Evolutionary conservation across 331 rosid genomes (phyloP), one percentile per base, ranked within the genome.

Genomic region (Prunus yedoensis): DNA sequence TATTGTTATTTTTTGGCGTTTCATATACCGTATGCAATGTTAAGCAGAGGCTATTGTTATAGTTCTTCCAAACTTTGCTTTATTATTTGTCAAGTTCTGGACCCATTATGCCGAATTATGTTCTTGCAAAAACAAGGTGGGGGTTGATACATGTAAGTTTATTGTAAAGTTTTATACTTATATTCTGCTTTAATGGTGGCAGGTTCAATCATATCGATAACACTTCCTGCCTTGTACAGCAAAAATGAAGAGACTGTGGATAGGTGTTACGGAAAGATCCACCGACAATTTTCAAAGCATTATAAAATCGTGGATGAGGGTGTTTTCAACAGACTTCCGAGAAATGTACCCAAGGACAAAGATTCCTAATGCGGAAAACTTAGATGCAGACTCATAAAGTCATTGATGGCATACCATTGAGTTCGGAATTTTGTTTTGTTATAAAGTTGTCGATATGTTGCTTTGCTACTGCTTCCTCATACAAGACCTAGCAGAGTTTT

Each of bases 291-390:
- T 83, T 89, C 97, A 54, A 92, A 86, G 88, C 93, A 89, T 74
- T 94, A 90, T 54, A 90, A 81, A 87, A 77, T 92, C 46, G 94
- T 95, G 65, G 97, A 95, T 72, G 97, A 92, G 51, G 87, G 65
- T 78, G 88, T 94, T 68, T 66, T 90, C 76, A 87, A 78, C 84
- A 88, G 88, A 83, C 86, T 89, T 56, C 94, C 92, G 27, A 90
- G 81, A 56, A 85, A 79, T 83, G 66, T 71, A 46, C 58, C 91
- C 2, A 89, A 86, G 83, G 96, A 93, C 78, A 93, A 93, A 78
- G 96, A 89, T 25, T 74, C 82, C n/a, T 93, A 73, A 74, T 41
- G 66, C 30, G 12, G 56, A 35, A 35, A 2, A 18, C 67, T n/a
- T 23, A 30, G 64, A 14, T 28, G 3, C 27, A 17, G 20, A 59